A percentile compares a stretch with the other conserved stretches of the same genome.
These are phyloP conservation scores for Ustilago crameri DNA, from an alignment of 1,284 basidiomycete species.

Conservation along the genomic window DNA sequence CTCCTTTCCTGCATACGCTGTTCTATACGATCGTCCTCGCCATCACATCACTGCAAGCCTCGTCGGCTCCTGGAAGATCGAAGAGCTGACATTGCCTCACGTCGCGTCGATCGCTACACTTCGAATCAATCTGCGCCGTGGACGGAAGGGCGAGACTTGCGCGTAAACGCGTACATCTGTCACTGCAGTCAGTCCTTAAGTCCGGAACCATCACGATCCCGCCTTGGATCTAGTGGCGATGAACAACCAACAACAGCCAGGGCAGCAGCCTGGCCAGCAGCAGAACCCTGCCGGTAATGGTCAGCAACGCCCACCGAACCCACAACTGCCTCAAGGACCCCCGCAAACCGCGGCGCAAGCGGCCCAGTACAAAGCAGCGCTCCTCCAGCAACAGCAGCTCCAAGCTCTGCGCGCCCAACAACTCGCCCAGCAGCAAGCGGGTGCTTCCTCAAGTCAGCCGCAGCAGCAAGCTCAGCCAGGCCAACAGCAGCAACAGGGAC, in stretches of 20 bases:
- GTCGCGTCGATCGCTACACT: too few species aligned
- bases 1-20: too few species aligned
- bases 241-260: slow-evolving; percentile 34
- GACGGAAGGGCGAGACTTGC: too few species aligned
- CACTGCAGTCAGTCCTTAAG: too few species aligned
- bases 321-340: slow-evolving; percentile 27
- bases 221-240: slow-evolving; percentile 2
- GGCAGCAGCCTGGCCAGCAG: slow-evolving; percentile 26
- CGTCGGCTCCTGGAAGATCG: too few species aligned
- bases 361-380: slow-evolving; percentile 45
- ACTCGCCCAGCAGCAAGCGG: slow-evolving; percentile 40
- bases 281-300: slow-evolving; percentile 5
- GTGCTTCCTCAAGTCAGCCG: slow-evolving; percentile 20
- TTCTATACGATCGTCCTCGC: too few species aligned
- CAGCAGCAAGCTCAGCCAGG: slow-evolving; percentile 19
- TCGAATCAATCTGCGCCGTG: too few species aligned
- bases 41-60: too few species aligned
- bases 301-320: slow-evolving; percentile 11
- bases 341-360: slow-evolving; percentile 38
- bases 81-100: too few species aligned
- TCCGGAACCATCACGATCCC: too few species aligned
- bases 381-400: slow-evolving; percentile 53
- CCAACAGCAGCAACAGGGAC: slow-evolving; percentile 30
- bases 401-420: slow-evolving; percentile 46
- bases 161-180: too few species aligned